A percentile compares a stretch with the other conserved stretches of the same genome.
phyloP scores from a whole-genome alignment of 306 rosid species.

The Acacia crassicarpa region DNA sequence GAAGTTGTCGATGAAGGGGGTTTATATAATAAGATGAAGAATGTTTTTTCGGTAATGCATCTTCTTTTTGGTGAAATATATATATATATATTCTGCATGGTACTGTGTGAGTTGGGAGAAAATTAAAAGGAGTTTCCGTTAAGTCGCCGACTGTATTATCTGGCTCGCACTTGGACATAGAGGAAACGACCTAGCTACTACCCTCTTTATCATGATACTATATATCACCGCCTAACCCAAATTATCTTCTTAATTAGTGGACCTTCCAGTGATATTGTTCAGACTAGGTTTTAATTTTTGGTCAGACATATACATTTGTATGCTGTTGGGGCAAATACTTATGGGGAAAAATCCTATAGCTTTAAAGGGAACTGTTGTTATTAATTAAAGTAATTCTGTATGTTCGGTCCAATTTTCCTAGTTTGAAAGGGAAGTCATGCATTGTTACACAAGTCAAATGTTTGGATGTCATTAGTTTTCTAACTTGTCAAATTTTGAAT shows the following conservation, averaged over 20 bases:
- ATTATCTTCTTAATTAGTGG: background rate
- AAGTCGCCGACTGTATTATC: constrained; percentile 36
- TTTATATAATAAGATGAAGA: constrained; percentile 1
- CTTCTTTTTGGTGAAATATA: constrained; percentile 8
- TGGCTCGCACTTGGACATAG: constrained; percentile 50
- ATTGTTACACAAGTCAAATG: background rate
- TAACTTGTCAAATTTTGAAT: background rate
- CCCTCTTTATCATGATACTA: constrained; percentile 26
- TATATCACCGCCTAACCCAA: background rate
- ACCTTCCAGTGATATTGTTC: constrained; percentile 15
- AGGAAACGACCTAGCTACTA: constrained; percentile 48
- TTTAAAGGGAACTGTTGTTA: background rate
- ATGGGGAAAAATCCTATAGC: background rate
- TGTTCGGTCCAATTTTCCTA: background rate
- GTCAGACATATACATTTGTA: background rate
- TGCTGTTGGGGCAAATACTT: background rate
- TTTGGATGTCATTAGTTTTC: background rate
- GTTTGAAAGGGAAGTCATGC: background rate
- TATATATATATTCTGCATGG: constrained; percentile 51
- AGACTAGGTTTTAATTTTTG: constrained; percentile 19
- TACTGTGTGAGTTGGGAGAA: constrained; percentile 39
- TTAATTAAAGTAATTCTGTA: background rate
- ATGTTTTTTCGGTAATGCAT: constrained; percentile 15
- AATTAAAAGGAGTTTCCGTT: constrained; percentile 10
- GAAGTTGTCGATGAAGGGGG: constrained; percentile 11